Conservation (phyloP, 2,329 filamentous ascomycete genomes). For the Trichoderma semiorbis region DNA sequence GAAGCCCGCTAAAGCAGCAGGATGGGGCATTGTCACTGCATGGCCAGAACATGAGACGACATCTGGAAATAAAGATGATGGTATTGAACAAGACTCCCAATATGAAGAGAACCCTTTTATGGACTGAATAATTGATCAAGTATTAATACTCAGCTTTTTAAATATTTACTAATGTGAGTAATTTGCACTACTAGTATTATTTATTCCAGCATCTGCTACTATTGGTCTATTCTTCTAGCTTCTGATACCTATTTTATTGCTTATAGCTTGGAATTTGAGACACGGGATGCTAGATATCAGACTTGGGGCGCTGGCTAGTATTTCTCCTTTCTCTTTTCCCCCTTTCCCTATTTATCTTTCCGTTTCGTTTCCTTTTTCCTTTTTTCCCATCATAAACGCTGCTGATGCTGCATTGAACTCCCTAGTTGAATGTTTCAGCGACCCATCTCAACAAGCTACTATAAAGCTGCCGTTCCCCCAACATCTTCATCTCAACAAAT, state of each 20-base stretch:
- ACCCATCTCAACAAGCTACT: background rate
- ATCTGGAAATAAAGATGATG: background rate
- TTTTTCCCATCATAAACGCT: background rate
- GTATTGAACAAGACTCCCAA: background rate
- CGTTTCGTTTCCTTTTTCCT: background rate
- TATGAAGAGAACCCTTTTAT: background rate
- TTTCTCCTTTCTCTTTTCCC: background rate
- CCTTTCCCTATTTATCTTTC: background rate
- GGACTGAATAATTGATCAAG: background rate
- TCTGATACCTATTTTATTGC: background rate
- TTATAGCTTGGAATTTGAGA: too few species aligned
- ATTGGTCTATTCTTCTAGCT: background rate
- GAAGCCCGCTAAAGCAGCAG: background rate
- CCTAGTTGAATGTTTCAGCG: background rate
- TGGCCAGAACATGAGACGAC: too few species aligned
- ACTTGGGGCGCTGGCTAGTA: background rate
- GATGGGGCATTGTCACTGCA: background rate
- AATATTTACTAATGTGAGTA: background rate
- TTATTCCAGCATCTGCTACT: background rate
- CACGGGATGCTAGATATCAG: background rate
- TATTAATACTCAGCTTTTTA: too few species aligned
- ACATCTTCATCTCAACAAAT: background rate
- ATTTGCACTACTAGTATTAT: background rate
- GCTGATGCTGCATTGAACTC: background rate
- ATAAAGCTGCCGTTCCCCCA: background rate